Evolutionary conservation across 192 early-diverging fungal genomes (phyloP), one percentile per base, ranked within the genome.

Genomic region (Umbelopsis sp.): DNA sequence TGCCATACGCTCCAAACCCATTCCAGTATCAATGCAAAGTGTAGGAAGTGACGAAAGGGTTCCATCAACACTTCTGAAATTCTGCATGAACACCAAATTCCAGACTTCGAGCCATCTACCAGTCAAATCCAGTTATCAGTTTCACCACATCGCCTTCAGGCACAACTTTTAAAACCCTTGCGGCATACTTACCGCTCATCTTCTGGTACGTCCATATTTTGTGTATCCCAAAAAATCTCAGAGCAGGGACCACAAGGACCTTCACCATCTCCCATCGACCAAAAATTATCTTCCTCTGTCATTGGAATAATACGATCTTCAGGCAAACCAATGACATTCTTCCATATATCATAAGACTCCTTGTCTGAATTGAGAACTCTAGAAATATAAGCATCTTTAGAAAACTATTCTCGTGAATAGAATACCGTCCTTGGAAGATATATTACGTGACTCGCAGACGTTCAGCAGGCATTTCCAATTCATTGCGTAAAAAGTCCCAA

Each of bases 181-280:
- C 12, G n/a, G n/a, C 38, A 41, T 11, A 22, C 34, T 75, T 76
- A 75, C 56, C 70, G 49, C 74, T 76, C 78, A 77, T 62, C 56
- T 20, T 86, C 83, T 2, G 74, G 76, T 8, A 82, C 31, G 3
- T 76, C 72, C n/a, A 75, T 74, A 31, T 79, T 53, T 44, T 69
- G 65, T 20, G 85, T 86, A 62, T 90, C 88, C 85, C 86, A 90
- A 74, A 86, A 90, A 20, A 90, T 88, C 41, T 90, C 88, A 21
- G 85, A 84, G 45, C 86, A 88, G 1, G 88, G 84, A 4, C 88
- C 86, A 72, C 86, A 90, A 10, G 88, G 88, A 41, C 88, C 85
- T 47, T 82, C 80, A 25, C 84, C 86, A 70, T 90, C 85, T 9
- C 87, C 87, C 88, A 90, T 88, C 5, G 82, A 73, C 85, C 88